Base-by-base conservation (phyloP, 305 asterid genomes). In the Striga hermonthica region DNA sequence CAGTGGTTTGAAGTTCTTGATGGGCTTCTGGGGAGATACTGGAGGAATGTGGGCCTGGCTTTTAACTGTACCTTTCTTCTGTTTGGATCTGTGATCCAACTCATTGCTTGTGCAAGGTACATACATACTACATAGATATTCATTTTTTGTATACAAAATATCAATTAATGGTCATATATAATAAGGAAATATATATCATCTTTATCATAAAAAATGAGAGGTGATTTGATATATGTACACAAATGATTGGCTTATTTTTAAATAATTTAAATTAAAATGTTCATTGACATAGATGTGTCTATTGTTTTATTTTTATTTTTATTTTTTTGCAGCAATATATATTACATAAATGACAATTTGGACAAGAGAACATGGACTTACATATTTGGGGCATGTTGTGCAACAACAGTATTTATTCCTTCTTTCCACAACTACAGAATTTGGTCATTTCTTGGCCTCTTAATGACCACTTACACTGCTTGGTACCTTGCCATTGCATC, bases 1-100 rank as follows among this genome's bases (percentile, higher is more conserved):
- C 66, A 87, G 95, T 87, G 95, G 95, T 87, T 87, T 66, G 95
- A 87, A 82, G 95, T 87, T 68, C 91, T 87, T 75, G 95, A 87
- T 48, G 95, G 95, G 63, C 84, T 87, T 0, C 89, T 87, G 0
- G 95, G 95, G 40, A 86, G 82, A 59, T 80, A 86, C 69, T 86
- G 95, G 95, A 82, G 95, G 83, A 87, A 87, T 81, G 89, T 84
- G 77, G 95, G 95, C 8, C 79, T 86, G 83, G 91, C 86, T 2
- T 86, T 86, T 68, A 86, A 83, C 57, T 86, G 94, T 82, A 86
- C 94, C 7, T 86, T 86, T 57, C 91, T 87, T 69, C 72, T 87
- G 68, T 87, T 87, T 75, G 95, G 95, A 69, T 84, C 95, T 43
- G 95, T 87, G n/a, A 87, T 87, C 73, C 95, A 87, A 60, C 95